Evolutionary conservation across 2,329 filamentous ascomycete genomes (phyloP).

Genomic region (Aspergillus fumigatus): DNA sequence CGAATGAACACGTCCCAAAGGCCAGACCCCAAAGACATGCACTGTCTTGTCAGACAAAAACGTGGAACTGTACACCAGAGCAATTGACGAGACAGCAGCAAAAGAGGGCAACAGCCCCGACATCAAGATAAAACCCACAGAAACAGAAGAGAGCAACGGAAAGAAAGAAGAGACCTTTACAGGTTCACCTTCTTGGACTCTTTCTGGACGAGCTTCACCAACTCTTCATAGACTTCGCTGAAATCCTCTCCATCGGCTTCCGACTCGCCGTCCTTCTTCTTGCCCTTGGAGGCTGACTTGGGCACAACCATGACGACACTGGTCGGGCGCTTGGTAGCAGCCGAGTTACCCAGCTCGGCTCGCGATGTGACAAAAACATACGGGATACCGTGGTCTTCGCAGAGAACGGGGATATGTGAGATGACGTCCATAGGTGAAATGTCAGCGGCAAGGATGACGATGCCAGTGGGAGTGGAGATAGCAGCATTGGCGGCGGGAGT

Average conservation of each 20-base stretch:
- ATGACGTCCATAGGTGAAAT: constrained; percentile 99
- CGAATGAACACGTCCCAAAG: constrained; percentile 30
- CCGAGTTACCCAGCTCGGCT: constrained; percentile 88
- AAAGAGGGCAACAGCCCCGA: constrained; percentile 20
- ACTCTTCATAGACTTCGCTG: constrained; percentile 50
- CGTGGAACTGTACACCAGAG: constrained; percentile 36
- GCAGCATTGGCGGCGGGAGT: constrained; percentile 61
- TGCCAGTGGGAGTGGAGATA: constrained; percentile 59
- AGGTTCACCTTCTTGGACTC: constrained; percentile 55
- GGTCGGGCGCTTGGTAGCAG: constrained; percentile 91
- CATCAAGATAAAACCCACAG: constrained; percentile 22
- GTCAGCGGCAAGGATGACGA: constrained; percentile 92
- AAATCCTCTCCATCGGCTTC: constrained; percentile 46
- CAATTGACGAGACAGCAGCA: constrained; percentile 14
- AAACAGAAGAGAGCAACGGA: constrained; percentile 18
- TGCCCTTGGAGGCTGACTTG: constrained; percentile 48
- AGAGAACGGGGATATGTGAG: constrained; percentile 93
- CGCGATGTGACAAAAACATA: constrained; percentile 93
- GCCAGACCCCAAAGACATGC: constrained; percentile 38
- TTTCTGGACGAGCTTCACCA: constrained; percentile 57
- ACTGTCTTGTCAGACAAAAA: constrained; percentile 32
- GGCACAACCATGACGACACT: constrained; percentile 82
- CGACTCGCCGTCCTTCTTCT: constrained; percentile 41
- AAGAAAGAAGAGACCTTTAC: constrained; percentile 25
- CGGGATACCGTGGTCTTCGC: constrained; percentile 95